phyloP scores from a whole-genome alignment of 2,329 filamentous ascomycete genomes.

The Fusarium lyarnte region DNA sequence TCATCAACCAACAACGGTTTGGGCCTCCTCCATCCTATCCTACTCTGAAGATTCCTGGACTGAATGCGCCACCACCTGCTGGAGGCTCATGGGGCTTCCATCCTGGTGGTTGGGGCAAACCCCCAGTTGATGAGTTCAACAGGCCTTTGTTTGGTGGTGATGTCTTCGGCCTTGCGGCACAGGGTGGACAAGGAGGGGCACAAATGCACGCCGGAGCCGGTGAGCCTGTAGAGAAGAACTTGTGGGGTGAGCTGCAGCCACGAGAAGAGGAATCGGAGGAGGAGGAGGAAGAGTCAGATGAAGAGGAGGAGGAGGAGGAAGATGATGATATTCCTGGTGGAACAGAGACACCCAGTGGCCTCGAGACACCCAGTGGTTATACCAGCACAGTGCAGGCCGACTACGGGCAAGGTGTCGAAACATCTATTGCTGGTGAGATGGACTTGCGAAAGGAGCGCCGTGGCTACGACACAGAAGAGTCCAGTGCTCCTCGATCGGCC shows the following conservation, averaged over 20 bases:
- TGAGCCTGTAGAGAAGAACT: conserved; percentile 83
- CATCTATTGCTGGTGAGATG: conserved; percentile 85
- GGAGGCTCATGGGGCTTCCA: conserved; percentile 95
- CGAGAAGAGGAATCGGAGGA: conserved; percentile 76
- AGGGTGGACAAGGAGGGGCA: conserved; percentile 46
- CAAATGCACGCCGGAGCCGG: conserved; percentile 60
- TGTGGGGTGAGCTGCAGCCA: conserved; percentile 93
- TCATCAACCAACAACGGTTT: conserved; percentile 95
- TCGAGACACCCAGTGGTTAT: conserved; percentile 84
- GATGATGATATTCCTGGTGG: conserved; percentile 71
- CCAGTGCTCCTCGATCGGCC: conserved; percentile 76
- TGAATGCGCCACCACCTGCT: conserved; percentile 91
- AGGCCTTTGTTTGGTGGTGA: conserved; percentile 92
- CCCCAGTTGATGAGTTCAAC: conserved; percentile 93
- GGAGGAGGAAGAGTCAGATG: conserved; percentile 81
- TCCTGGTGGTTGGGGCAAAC: conserved; percentile 95
- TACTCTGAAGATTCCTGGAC: conserved; percentile 90
- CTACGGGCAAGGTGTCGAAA: conserved; percentile 73
- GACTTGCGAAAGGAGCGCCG: conserved; percentile 85
- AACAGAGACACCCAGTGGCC: conserved; percentile 77
- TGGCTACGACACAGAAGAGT: conserved; percentile 89
- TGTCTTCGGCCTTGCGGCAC: conserved; percentile 80
- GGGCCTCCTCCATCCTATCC: conserved; percentile 95
- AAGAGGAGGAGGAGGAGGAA: conserved; percentile 71
- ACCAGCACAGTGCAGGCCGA: conserved; percentile 84